Base-by-base conservation (phyloP, 257 asterid species). In the Mitragyna speciosa region DNA sequence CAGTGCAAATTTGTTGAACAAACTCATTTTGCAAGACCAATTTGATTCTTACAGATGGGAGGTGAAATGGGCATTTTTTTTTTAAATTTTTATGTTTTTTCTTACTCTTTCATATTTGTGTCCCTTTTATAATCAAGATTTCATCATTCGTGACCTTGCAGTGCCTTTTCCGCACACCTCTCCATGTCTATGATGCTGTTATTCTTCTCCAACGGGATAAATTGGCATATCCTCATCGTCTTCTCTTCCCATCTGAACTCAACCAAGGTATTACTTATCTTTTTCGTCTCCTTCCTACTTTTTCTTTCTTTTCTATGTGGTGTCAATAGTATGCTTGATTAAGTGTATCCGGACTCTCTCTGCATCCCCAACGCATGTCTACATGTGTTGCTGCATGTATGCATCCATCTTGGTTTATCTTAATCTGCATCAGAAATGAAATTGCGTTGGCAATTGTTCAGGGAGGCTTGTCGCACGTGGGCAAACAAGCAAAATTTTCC, bases 131-230 rank as follows among this genome's bases (percentile, higher is more conserved):
- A 58, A 24, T 70, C 67, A 65, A 75, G 51, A 75, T 43, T 54
- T 20, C 70, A 68, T 67, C 75, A 69, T 76, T 76, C 70, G 75
- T 78, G 76, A 24, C 41, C 78, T 39, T 86, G 91, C 95, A 96
- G 99, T 84, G 99, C 87, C 95, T 96, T 84, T 92, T 96, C 85
- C 94, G 99, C 73, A 96, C 98, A 14, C 99, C 99, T 81, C 90
- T 94, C 84, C 87, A 88, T 89, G 90, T 89, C 83, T 96, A 89
- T 82, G 93, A 96, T 77, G 99, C 97, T 12, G 94, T 94, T 78
- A 77, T 96, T 84, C 97, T 96, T 81, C 89, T 96, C 81, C 99
- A 94, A 83, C 81, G 92, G 73, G 96, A 94, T 80, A 96, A 91
- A 85, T 78, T 96, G 83, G 92, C 99, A 72, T 82, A 89, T 79